Evolutionary conservation across 768 basidiomycete genomes (phyloP).

Genomic region (Gymnopilus junonius): DNA sequence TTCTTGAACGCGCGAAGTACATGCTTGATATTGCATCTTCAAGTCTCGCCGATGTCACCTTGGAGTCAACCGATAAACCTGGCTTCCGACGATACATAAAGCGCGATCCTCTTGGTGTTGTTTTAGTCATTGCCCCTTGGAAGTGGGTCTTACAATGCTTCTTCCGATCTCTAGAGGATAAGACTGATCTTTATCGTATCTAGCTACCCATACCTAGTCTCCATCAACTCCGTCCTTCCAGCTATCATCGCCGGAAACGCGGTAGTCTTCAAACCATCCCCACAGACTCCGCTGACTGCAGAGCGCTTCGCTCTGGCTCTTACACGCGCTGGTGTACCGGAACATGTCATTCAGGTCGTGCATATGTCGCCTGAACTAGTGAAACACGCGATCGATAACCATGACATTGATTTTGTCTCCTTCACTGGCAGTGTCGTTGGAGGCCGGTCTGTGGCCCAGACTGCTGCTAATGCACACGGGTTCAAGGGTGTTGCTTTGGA

Average conservation of each 20-base stretch:
- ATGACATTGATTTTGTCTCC: conserved; percentile 75
- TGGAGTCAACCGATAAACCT: conserved; percentile 79
- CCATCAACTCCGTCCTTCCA: conserved; percentile 92
- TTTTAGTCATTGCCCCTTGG: conserved; percentile 91
- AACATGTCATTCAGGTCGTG: conserved; percentile 72
- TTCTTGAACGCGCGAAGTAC: conserved; percentile 81
- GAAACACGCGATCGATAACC: conserved; percentile 63
- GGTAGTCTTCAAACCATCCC: conserved; percentile 93
- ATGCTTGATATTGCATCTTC: conserved; percentile 84
- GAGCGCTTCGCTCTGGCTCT: conserved; percentile 79
- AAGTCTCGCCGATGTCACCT: conserved; percentile 72
- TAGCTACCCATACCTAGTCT: conserved; percentile 89
- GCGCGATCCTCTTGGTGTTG: conserved; percentile 83
- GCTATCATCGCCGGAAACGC: conserved; percentile 90
- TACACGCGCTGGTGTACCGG: conserved; percentile 77
- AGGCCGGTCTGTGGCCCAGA: conserved; percentile 74
- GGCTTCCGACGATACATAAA: conserved; percentile 86
- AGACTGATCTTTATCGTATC: not conserved
- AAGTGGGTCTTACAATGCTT: conserved; percentile 58
- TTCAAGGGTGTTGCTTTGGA: conserved; percentile 92
- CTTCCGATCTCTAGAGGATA: not conserved
- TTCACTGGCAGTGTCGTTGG: conserved; percentile 90
- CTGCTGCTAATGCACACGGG: conserved; percentile 63
- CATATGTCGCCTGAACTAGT: conserved; percentile 73
- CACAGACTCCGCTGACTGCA: conserved; percentile 90